Percentiles rank a stretch among this genome's conserved stretches.
Evolutionary conservation across 106 monocot genomes (phyloP).

Genomic region (Agapanthus africanus): DNA sequence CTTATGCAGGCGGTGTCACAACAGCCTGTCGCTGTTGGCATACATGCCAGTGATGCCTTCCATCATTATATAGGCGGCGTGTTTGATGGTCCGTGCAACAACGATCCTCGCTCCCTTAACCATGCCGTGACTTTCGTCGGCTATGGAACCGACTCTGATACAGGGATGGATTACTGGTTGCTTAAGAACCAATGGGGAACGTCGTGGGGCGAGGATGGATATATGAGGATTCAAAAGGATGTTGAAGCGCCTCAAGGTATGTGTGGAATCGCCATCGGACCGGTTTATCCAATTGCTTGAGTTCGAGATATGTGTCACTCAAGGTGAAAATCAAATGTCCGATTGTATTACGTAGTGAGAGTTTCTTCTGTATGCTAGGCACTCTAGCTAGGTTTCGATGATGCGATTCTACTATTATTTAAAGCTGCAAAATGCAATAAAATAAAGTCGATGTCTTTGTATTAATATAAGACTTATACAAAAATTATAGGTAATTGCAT

Average conservation of each 20-base stretch:
- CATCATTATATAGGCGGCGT: constrained; percentile 2
- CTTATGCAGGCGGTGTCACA: constrained; percentile 24
- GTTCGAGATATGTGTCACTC: too few species aligned
- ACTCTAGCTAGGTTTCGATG: too few species aligned
- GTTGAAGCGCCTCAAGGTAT: constrained; percentile 1
- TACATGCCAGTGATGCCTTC: constrained; percentile 14
- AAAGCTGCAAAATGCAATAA: too few species aligned
- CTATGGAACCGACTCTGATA: background rate
- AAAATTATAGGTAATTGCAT: too few species aligned
- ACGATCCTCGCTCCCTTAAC: background rate
- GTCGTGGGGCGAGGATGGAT: constrained; percentile 12
- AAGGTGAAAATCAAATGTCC: too few species aligned
- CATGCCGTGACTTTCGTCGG: constrained; percentile 10
- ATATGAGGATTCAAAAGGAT: constrained; percentile 12
- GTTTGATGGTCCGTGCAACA: background rate
- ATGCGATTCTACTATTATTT: too few species aligned
- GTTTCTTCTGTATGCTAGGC: too few species aligned
- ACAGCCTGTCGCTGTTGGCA: constrained; percentile 23
- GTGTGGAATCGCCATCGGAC: constrained; percentile 8
- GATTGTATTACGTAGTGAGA: too few species aligned
- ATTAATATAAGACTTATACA: too few species aligned
- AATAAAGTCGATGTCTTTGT: too few species aligned
- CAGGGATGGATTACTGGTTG: constrained; percentile 11
- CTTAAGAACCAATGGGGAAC: constrained; percentile 13
- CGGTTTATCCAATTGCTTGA: constrained; percentile 9